Evolutionary conservation across 1,284 basidiomycete species (phyloP).

Genomic region (Athelia psychrophila): DNA sequence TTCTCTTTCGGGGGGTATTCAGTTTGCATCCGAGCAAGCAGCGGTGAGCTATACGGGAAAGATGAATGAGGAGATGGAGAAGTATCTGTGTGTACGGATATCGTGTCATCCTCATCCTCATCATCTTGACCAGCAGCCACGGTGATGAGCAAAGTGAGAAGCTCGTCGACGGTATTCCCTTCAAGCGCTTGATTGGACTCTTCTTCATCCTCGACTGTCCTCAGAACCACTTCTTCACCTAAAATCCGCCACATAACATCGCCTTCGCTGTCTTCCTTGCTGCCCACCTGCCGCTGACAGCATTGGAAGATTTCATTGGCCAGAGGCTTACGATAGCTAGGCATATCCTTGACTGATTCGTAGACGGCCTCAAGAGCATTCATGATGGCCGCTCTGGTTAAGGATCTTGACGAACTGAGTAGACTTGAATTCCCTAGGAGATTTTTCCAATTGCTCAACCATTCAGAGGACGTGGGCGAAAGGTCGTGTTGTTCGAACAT

Average conservation of each 20-base stretch:
- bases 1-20: constrained; percentile 43
- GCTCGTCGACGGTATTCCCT: constrained; percentile 22
- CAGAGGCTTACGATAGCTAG: constrained; percentile 57
- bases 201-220: constrained; percentile 37
- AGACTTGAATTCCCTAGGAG: constrained; percentile 52
- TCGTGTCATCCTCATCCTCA: constrained; percentile 39
- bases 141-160: constrained; percentile 36
- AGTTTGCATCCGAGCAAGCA: constrained; percentile 52
- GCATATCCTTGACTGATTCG: constrained; percentile 66
- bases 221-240: constrained; percentile 57
- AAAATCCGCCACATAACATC: constrained; percentile 60
- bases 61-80: constrained; percentile 31
- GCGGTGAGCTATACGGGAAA: constrained; percentile 40
- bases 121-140: constrained; percentile 31
- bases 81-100: constrained; percentile 34
- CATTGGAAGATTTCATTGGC: constrained; percentile 56
- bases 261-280: constrained; percentile 34
- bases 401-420: constrained; percentile 41
- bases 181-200: constrained; percentile 24
- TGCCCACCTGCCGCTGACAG: constrained; percentile 40
- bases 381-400: constrained; percentile 57
- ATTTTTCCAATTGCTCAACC: constrained; percentile 63
- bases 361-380: constrained; percentile 54
- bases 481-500: constrained; percentile 66
- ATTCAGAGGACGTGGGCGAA: constrained; percentile 64